These are phyloP conservation scores for Mesotaenium endlicherianum DNA, from an alignment of 139 green algal species.

Conservation along the genomic window DNA sequence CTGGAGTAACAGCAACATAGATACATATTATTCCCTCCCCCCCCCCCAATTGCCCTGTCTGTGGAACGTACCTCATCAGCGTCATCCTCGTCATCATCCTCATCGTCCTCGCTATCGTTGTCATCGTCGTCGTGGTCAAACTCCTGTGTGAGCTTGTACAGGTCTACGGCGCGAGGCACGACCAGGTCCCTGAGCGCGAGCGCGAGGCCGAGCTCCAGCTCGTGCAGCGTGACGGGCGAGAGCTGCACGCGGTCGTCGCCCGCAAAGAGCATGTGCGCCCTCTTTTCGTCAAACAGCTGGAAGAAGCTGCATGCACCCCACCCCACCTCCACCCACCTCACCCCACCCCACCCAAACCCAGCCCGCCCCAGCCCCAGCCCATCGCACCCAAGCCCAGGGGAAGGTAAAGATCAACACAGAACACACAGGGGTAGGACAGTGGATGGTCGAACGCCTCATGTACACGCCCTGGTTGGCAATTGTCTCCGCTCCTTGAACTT, in stretches of 20 bases:
- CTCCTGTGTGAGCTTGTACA: constrained; percentile 13
- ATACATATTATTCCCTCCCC: background rate
- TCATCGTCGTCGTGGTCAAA: constrained; percentile 34
- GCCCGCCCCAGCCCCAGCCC: too few relatives aligned
- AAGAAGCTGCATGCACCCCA: constrained; percentile 50
- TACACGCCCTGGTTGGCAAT: too few relatives aligned
- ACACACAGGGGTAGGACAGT: too few relatives aligned
- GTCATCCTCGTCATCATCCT: constrained; percentile 21
- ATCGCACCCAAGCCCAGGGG: too few relatives aligned
- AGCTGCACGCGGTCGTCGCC: constrained; percentile 11
- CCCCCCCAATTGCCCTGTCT: background rate
- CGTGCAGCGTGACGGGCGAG: background rate
- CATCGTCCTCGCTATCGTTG: constrained; percentile 1
- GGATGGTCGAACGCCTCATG: too few relatives aligned
- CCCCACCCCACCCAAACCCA: too few relatives aligned
- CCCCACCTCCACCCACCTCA: too few relatives aligned
- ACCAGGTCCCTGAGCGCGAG: constrained; percentile 20
- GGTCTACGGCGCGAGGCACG: constrained; percentile 11
- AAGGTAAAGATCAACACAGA: too few relatives aligned
- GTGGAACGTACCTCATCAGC: background rate
- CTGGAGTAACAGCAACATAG: background rate
- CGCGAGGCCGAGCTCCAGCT: constrained; percentile 9
- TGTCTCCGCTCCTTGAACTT: too few relatives aligned
- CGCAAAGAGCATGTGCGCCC: constrained; percentile 21
- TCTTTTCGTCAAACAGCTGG: constrained; percentile 29